A percentile compares a stretch with the other conserved stretches of the same genome.
phyloP scores from a whole-genome alignment of 257 asterid species.

The Haberlea rhodopensis region DNA sequence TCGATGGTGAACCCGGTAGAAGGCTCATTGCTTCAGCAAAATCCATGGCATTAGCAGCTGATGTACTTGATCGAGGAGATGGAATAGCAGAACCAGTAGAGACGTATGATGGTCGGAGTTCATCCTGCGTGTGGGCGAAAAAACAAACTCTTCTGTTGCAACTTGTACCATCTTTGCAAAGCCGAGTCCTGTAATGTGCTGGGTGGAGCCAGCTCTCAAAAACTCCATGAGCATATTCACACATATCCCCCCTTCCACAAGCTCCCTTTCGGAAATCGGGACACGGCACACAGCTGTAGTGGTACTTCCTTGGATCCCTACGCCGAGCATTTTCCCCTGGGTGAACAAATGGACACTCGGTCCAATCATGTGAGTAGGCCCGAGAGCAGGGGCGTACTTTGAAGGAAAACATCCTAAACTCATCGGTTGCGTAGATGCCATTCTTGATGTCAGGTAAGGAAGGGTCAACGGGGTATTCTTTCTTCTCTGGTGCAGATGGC shows the following conservation, averaged over 20 bases:
- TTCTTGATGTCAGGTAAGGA: conserved; percentile 80
- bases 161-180: conserved; percentile 75
- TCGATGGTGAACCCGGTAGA: conserved; percentile 61
- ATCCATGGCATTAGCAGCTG: conserved; percentile 53
- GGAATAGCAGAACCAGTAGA: conserved; percentile 83
- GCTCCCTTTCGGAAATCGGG: conserved; percentile 83
- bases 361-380: conserved; percentile 94
- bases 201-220: conserved; percentile 95
- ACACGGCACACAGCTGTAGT: conserved; percentile 89
- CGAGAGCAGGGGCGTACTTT: conserved; percentile 85
- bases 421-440: conserved; percentile 75
- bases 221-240: conserved; percentile 88
- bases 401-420: conserved; percentile 77
- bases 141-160: conserved; percentile 81
- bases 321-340: conserved; percentile 90
- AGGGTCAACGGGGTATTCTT: conserved; percentile 78
- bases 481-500: conserved; percentile 47
- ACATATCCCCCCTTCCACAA: conserved; percentile 78
- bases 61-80: conserved; percentile 53
- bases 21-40: conserved; percentile 62
- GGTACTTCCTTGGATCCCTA: conserved; percentile 75
- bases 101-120: conserved; percentile 70
- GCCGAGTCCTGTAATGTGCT: conserved; percentile 71
- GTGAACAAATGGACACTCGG: conserved; percentile 93
- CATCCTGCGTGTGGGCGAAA: conserved; percentile 77